Evolutionary conservation across 305 asterid genomes (phyloP).

Genomic region (Andrographis paniculata): DNA sequence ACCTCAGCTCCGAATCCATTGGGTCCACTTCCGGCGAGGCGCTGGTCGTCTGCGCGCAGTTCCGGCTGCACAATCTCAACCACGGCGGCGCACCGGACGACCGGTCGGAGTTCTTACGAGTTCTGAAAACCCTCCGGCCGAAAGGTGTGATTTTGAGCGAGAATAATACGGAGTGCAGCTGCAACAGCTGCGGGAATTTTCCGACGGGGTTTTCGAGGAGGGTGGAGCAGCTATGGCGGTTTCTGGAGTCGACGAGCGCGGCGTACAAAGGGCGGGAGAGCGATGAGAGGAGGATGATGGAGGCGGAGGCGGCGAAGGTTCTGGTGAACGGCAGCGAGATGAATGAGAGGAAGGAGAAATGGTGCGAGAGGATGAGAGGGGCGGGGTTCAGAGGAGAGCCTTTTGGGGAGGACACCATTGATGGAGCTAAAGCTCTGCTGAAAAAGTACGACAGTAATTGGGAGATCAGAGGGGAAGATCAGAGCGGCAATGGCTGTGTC

Average conservation of each 20-base stretch:
- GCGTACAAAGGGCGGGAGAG: conserved; percentile 80
- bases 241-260: conserved; percentile 60
- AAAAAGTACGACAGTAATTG: conserved; percentile 73
- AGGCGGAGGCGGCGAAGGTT: conserved; percentile 77
- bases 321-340: conserved; percentile 47
- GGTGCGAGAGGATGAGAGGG: conserved; percentile 63
- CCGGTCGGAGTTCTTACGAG: conserved; percentile 42
- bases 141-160: conserved; percentile 59
- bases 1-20: conserved; percentile 43
- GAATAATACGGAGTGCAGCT: conserved; percentile 62
- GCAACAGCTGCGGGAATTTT: conserved; percentile 64
- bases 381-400: conserved; percentile 47
- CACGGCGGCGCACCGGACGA: conserved; percentile 48
- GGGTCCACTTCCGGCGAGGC: conserved; percentile 48
- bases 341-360: conserved; percentile 70
- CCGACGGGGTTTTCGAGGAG: conserved; percentile 51
- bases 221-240: conserved; percentile 64
- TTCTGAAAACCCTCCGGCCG: conserved; percentile 42
- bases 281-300: conserved; percentile 82
- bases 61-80: conserved; percentile 58
- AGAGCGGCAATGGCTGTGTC: conserved; percentile 48
- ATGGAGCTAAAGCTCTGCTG: conserved; percentile 76
- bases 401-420: conserved; percentile 60
- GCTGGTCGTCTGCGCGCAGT: conserved; percentile 58
- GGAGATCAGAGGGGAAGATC: conserved; percentile 67